phyloP scores from a whole-genome alignment of 805 yeast species.

The Candida insectorum region DNA sequence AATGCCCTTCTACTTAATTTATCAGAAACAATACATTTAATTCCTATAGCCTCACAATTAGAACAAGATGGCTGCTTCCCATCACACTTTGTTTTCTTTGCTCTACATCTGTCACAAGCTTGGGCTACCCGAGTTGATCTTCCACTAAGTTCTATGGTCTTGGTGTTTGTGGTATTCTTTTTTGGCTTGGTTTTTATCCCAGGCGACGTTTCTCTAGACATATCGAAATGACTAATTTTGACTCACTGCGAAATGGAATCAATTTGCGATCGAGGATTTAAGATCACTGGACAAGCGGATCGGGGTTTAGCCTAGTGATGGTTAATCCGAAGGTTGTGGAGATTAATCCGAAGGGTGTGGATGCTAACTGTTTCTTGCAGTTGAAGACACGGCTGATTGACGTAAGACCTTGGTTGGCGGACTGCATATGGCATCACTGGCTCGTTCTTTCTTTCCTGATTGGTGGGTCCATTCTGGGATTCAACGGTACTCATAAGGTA shows the following conservation, averaged over 20 bases:
- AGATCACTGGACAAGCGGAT: background rate
- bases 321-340: no score
- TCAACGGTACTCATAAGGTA: no score
- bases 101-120: slow-evolving; percentile 87
- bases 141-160: slow-evolving; percentile 58
- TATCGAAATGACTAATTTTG: background rate
- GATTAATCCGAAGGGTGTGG: slow-evolving; percentile 5
- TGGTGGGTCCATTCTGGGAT: no score
- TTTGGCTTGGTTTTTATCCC: slow-evolving; percentile 3
- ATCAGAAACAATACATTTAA: slow-evolving; percentile 86
- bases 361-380: no score
- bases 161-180: slow-evolving; percentile 19
- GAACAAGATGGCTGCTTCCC: slow-evolving; percentile 71
- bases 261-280: background rate
- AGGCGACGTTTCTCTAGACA: background rate
- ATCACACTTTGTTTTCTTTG: slow-evolving; percentile 76
- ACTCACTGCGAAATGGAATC: background rate
- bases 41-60: slow-evolving; percentile 78
- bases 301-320: no score
- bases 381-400: no score
- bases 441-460: no score
- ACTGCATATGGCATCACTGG: no score
- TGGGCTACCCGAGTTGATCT: slow-evolving; percentile 70
- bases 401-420: no score
- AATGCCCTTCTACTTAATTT: slow-evolving; percentile 81